Evolutionary conservation across 768 basidiomycete species (phyloP).

Genomic region (Tephrocybe sp.): DNA sequence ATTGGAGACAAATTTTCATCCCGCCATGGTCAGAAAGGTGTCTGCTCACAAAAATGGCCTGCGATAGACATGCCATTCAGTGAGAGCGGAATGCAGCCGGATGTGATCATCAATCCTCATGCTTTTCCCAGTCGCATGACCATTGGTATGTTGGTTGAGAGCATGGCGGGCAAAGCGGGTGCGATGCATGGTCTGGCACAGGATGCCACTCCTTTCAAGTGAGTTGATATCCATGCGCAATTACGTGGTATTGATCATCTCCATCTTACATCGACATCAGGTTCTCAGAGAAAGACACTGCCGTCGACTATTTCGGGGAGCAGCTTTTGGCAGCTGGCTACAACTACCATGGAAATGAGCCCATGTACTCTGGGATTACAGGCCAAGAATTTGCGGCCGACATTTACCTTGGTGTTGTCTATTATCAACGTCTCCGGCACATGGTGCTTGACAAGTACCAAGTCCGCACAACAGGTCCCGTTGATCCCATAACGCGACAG

Average conservation of each 20-base stretch:
- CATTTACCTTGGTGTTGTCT: constrained; percentile 97
- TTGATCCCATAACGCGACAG: constrained; percentile 93
- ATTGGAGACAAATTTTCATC: constrained; percentile 99
- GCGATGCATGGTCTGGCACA: constrained; percentile 98
- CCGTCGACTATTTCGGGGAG: constrained; percentile 95
- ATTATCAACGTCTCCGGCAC: constrained; percentile 97
- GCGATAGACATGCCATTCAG: constrained; percentile 98
- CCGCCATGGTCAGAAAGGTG: constrained; percentile 98
- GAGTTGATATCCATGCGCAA: constrained; percentile 27
- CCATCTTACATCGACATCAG: constrained; percentile 36
- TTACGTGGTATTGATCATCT: constrained; percentile 12
- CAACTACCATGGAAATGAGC: constrained; percentile 99
- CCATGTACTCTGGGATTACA: constrained; percentile 99
- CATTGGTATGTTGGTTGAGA: constrained; percentile 99
- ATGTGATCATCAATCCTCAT: constrained; percentile 99
- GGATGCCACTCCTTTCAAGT: constrained; percentile 99
- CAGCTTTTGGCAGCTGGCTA: constrained; percentile 93
- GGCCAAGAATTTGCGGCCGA: constrained; percentile 98
- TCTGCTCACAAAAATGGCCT: constrained; percentile 99
- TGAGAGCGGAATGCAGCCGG: constrained; percentile 98
- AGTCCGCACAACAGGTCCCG: constrained; percentile 96
- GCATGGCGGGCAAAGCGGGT: constrained; percentile 98
- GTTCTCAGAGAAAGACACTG: constrained; percentile 96
- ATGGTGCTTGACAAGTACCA: constrained; percentile 99
- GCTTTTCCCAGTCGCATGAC: constrained; percentile 99